A percentile compares a stretch with the other conserved stretches of the same genome.
These are phyloP conservation scores for Aspergillus sclerotialis DNA, from an alignment of 2,329 filamentous ascomycete species.

Conservation along the genomic window DNA sequence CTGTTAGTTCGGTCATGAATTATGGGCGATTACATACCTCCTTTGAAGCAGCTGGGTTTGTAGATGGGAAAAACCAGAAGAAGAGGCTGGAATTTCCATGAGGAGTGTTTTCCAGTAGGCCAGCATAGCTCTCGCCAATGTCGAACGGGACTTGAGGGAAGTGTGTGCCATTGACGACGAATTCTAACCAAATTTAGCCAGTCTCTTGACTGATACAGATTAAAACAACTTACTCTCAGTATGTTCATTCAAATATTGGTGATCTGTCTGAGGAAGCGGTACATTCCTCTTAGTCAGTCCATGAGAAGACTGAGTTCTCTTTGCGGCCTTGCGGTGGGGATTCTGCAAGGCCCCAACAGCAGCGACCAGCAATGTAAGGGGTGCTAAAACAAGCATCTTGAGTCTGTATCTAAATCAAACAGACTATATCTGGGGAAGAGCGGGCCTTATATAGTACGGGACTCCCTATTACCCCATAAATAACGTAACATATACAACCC, in stretches of 20 bases:
- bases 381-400: background rate
- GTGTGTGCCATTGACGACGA: slow-evolving; percentile 55
- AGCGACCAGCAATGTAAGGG: background rate
- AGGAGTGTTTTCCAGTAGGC: slow-evolving; percentile 46
- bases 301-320: background rate
- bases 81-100: slow-evolving; percentile 38
- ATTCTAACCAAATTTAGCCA: no score
- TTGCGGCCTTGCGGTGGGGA: no score
- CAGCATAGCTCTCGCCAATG: slow-evolving; percentile 44
- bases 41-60: slow-evolving; percentile 33
- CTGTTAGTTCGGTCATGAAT: background rate
- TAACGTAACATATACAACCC: no score
- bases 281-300: background rate
- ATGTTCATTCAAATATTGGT: background rate
- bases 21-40: slow-evolving; percentile 19
- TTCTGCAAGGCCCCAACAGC: slow-evolving; percentile 4
- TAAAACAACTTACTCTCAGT: no score
- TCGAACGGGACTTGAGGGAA: slow-evolving; percentile 66
- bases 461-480: no score
- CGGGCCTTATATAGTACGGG: no score
- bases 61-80: slow-evolving; percentile 45
- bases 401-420: no score
- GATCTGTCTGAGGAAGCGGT: background rate
- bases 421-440: no score
- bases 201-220: slow-evolving; percentile 7